Percentiles rank a stretch among this genome's conserved stretches.
Evolutionary conservation across 345 rosid species (phyloP).

Genomic region (Kandelia obovata): DNA sequence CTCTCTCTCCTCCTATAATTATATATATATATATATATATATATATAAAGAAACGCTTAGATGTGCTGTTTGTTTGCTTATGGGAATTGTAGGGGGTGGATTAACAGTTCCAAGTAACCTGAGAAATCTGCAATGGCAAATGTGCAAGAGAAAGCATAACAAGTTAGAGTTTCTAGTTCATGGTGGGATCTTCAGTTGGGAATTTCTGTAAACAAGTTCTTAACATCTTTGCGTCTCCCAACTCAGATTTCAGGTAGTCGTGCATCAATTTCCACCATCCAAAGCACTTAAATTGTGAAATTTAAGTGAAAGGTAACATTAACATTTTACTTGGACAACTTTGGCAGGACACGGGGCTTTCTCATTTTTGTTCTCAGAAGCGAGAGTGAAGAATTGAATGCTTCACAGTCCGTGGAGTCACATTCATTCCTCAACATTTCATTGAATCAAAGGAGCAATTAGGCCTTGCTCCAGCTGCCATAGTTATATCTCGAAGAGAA

Average conservation of each 20-base stretch:
- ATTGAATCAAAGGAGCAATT: constrained; percentile 52
- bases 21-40: too few relatives aligned
- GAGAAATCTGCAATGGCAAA: constrained; percentile 91
- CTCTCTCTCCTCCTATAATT: background rate
- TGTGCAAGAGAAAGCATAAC: constrained; percentile 72
- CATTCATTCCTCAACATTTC: constrained; percentile 81
- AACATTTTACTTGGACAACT: background rate
- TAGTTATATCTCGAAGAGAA: constrained; percentile 58
- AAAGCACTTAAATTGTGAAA: constrained; percentile 2
- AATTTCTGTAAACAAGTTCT: constrained; percentile 85
- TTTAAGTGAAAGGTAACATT: background rate
- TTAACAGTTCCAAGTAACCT: constrained; percentile 86
- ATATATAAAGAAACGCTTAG: background rate
- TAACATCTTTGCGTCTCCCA: constrained; percentile 79
- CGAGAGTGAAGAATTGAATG: constrained; percentile 72
- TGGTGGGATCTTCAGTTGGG: constrained; percentile 98
- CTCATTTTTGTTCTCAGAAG: constrained; percentile 72
- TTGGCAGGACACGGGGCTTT: constrained; percentile 79
- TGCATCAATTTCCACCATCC: constrained; percentile 3
- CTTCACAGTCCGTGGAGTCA: constrained; percentile 66
- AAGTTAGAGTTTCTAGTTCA: constrained; percentile 77
- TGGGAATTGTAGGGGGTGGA: constrained; percentile 70
- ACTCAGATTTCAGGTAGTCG: constrained; percentile 74
- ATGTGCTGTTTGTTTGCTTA: constrained; percentile 4
- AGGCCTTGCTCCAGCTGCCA: constrained; percentile 86